Evolutionary conservation across 1,139 yeast genomes (phyloP).

Genomic region (Debaryomyces coudertii): DNA sequence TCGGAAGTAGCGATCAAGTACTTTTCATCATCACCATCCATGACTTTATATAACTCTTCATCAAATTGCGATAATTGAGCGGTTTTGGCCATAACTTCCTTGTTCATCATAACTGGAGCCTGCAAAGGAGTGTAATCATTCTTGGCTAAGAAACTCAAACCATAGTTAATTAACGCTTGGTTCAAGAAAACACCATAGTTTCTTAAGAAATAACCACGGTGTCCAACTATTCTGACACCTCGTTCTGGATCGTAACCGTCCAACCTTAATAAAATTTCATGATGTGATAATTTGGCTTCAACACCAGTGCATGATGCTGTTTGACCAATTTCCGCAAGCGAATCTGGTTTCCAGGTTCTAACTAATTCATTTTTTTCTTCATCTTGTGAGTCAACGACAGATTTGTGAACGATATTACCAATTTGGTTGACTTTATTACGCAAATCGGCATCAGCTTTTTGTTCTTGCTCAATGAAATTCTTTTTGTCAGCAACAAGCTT

Average conservation of each 20-base stretch:
- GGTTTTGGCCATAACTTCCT: conserved; percentile 98
- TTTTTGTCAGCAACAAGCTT: conserved; percentile 70
- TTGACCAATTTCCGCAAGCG: conserved; percentile 56
- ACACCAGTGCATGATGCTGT: conserved; percentile 74
- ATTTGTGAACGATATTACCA: conserved; percentile 92
- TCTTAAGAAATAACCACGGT: conserved; percentile 96
- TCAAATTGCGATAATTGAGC: conserved; percentile 98
- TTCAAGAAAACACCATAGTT: conserved; percentile 95
- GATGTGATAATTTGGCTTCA: conserved; percentile 87
- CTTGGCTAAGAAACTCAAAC: conserved; percentile 78
- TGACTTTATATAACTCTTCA: conserved; percentile 94
- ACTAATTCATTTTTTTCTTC: conserved; percentile 91
- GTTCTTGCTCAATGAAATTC: conserved; percentile 65
- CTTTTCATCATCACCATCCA: conserved; percentile 97
- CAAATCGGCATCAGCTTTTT: conserved; percentile 74
- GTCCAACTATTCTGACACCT: conserved; percentile 97
- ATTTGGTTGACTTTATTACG: conserved; percentile 81
- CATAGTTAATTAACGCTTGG: conserved; percentile 97
- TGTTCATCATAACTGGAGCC: conserved; percentile 99
- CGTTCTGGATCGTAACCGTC: conserved; percentile 99
- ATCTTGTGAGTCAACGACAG: conserved; percentile 83
- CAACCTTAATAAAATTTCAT: conserved; percentile 88
- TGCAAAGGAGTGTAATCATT: conserved; percentile 89
- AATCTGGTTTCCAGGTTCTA: conserved; percentile 81
- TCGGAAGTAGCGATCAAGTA: conserved; percentile 98